Evolutionary conservation across 1,284 basidiomycete genomes (phyloP), one percentile per base, ranked within the genome.

Genomic region (Cryptococcus sp.): DNA sequence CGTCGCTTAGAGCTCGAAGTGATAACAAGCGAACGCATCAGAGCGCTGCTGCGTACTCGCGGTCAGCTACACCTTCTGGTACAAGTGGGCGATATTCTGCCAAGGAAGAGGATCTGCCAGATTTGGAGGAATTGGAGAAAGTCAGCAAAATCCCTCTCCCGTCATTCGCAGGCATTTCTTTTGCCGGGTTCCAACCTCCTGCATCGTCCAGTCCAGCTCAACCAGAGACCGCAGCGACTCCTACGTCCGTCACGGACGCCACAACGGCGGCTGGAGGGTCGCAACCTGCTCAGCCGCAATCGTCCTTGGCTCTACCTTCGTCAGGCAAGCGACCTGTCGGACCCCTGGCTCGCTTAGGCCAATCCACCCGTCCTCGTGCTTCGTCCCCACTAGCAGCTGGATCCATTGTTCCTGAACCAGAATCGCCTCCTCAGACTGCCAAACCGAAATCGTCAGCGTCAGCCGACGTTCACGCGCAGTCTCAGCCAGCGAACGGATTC

Each of bases 51-150:
- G 67, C 56, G 48, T 72, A 68, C 22, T 73, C 71, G 22, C 64
- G 73, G 41, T 70, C 70, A 1, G 68, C 66, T 6, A 67, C 69
- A 19, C 71, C 75, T 13, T 50, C 51, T 11, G 49, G 41, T 2
- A 61, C 57, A 10, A 55, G 63, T 3, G 76, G 76, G 23, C 63
- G 75, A 26, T 77, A 69, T 59, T 78, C 76, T 0, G 76, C 76
- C 6, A 67, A 65, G 23, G 76, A 78, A 26, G 76, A 78, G 58
- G 76, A 78, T 61, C 58, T 78, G 47, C 75, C 75, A 3, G 63
- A 68, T 40, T 71, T 74, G 73, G 73, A 73, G 22, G 74, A 75
- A 53, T 63, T 77, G 53, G 74, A 76, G 55, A 55, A 66, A 37
- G 60, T 59, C n/a, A 40, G 47, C 40, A 75, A 72, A 59, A 71